Base-by-base conservation (phyloP, 768 basidiomycete genomes). In the Suillus brevipes region DNA sequence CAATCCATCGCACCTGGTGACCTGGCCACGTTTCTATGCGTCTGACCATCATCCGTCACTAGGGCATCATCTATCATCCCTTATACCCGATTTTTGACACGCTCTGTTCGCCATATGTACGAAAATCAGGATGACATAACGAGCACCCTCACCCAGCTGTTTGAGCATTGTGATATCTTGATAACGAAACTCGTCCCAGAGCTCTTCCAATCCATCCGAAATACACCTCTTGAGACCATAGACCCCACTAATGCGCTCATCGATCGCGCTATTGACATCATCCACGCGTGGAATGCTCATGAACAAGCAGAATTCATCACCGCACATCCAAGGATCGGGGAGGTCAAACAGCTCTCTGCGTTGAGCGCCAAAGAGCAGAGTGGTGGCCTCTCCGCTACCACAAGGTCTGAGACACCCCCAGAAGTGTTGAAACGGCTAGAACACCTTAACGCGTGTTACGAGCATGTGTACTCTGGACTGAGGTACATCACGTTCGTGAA, bases 401-500 rank as follows among this genome's bases (percentile, higher is more conserved):
- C 74, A 0, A 75, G 77, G 4, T 77, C 77, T 13, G 82, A 84
- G 23, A 94, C 93, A 10, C 85, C 89, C 7, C 88, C 91, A 34
- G 88, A 87, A 64, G 89, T 95, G 43, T 80, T 97, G 25, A 84
- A 79, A 7, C 86, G 92, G 10, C 83, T 97, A 20, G 83, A 74
- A 38, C 85, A 91, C 68, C 83, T 97, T 59, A 97, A 97, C 69
- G 82, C 79, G 13, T 85, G 85, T 67, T 97, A 96, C 72, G 92
- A 95, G 73, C 78, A 73, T 36, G 78, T 78, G 61, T 97, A 89
- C 71, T 87, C 90, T 0, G 88, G 90, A 4, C 74, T 97, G 67
- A 84, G 91, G 23, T 97, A 94, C 72, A 92, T 97, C 78, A 95
- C 94, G 6, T 97, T 95, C 72, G 95, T 97, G 47, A 94, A 95